Base-by-base conservation (phyloP, 768 basidiomycete species). In the Tricholoma matsutake region DNA sequence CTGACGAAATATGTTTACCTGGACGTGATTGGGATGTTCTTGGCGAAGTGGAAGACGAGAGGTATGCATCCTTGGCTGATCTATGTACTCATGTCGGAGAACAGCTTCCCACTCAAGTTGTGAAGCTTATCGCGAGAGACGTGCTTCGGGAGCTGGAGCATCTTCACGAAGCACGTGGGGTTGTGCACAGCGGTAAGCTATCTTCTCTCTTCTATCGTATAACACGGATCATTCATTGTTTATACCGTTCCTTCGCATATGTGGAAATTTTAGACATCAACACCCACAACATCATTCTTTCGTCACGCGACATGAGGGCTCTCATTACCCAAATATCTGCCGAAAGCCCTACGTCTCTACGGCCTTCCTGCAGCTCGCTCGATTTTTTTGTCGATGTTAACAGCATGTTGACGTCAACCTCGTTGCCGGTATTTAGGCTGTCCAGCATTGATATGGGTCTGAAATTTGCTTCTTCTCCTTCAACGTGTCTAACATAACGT, bases 81-180 rank as follows among this genome's bases (percentile, higher is more conserved):
- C 58, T 72, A 11, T 66, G 68, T 29, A 61, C 58, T 28, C 66
- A 65, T 28, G 39, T 69, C 31, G 69, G 68, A 25, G 53, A 62
- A 29, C 65, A 64, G 60, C 63, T 71, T 11, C 69, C 71, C 10
- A 62, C 66, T n/a, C 65, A 65, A 57, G 57, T 69, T 22, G 68
- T 68, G 41, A 72, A 72, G 62, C 67, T 69, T 22, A 63, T 72
- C 39, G 71, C 71, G 4, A 58, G 70, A 57, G 71, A 72, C 56
- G 63, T 72, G 10, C 63, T 72, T 53, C 64, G 64, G 10, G 65
- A 41, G 34, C 58, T 72, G 53, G 61, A 63, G 45, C 49, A 64
- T 28, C 34, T 67, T 3, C 60, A 70, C 31, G 58, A 63, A 14
- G 56, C 49, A 49, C 41, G 39, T 13, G 67, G 63, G 20, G 37